Evolutionary conservation across 1,284 basidiomycete species (phyloP), one percentile per base, ranked within the genome.

Genomic region (Naganishia cerealis): DNA sequence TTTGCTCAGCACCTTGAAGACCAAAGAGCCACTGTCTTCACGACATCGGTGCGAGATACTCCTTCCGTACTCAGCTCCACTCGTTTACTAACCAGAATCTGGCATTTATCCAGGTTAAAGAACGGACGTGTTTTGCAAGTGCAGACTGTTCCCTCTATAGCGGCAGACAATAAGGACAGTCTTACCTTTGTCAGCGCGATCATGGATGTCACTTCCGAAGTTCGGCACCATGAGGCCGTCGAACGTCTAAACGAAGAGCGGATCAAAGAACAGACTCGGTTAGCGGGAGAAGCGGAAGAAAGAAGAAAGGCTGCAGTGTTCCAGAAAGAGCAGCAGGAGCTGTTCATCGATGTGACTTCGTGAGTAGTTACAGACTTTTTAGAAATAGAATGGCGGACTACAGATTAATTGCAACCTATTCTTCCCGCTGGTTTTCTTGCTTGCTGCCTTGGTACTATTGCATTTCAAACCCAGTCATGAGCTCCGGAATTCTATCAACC

Each of bases 291-390:
- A 24, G 65, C 68, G 18, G 68, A 70, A 39, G 57, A 70, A 40
- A 39, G 68, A 26, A 39, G 68, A 29, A 67, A 53, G 40, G 54
- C 55, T 5, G 68, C 68, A 29, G 65, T 70, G 15, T 42, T 50
- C 13, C 68, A 70, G 53, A 66, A 66, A 33, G 68, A 70, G 26
- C 68, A 70, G 21, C 63, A 66, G 33, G 57, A 57, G 12, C 40
- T 66, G 26, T 50, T 70, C 15, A 59, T 70, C 16, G 68, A 70
- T 46, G 53, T 67, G 0, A 59, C 61, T 7, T 70, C 65, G 48
- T 59, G 21, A 42, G 56, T 57, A 18, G 10, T 56, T 13, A 26
- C 16, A 46, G 16, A 6, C 29, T 46, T 15, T 16, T 7, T 6
- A n/a, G 6, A 7, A 46, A n/a, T 46, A n/a, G 43, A 46, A 46